These are phyloP conservation scores for Cyberlindnera bimundalis DNA, from an alignment of 805 yeast species.

Conservation along the genomic window DNA sequence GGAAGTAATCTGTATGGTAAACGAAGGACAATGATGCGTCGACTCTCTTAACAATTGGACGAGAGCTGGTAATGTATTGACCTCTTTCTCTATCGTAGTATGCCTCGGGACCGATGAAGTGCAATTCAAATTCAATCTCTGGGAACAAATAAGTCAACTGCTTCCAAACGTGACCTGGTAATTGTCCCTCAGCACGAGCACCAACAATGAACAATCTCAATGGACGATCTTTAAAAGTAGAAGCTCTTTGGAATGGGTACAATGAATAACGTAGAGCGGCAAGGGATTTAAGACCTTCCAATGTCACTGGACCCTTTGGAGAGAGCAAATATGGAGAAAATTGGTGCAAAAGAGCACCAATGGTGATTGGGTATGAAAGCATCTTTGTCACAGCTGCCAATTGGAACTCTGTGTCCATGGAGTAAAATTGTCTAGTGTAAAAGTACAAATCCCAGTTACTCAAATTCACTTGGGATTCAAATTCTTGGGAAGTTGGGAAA, in stretches of 20 bases:
- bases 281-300: constrained; percentile 90
- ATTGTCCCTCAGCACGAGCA: constrained; percentile 87
- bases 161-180: constrained; percentile 95
- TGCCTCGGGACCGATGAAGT: constrained; percentile 93
- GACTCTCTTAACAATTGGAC: constrained; percentile 68
- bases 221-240: constrained; percentile 77
- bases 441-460: constrained; percentile 89
- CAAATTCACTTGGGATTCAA: constrained; percentile 72
- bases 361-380: constrained; percentile 88
- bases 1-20: constrained; percentile 89
- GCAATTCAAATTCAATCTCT: constrained; percentile 74
- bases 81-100: constrained; percentile 69
- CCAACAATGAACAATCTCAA: constrained; percentile 87
- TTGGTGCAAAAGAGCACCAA: constrained; percentile 78
- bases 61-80: constrained; percentile 52
- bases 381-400: constrained; percentile 93
- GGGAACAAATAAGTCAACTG: constrained; percentile 88
- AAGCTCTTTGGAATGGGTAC: constrained; percentile 59
- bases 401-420: constrained; percentile 97
- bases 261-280: constrained; percentile 91
- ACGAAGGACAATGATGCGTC: constrained; percentile 72
- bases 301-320: constrained; percentile 83
- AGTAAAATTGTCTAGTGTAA: constrained; percentile 87
- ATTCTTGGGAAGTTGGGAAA: constrained; percentile 77
- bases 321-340: constrained; percentile 77